Conservation (phyloP, 306 rosid genomes). For the Castanea crenata region DNA sequence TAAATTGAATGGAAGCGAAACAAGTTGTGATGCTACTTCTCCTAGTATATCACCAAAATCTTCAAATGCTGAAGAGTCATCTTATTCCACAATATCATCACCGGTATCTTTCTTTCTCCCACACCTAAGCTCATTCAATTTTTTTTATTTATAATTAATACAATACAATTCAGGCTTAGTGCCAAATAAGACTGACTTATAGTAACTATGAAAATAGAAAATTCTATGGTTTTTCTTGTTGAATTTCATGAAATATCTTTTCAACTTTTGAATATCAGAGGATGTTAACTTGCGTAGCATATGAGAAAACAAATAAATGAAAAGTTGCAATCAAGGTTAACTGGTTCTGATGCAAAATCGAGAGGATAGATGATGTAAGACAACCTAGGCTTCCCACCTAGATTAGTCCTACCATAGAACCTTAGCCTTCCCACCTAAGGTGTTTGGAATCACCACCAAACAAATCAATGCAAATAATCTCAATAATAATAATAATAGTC, state of each 20-base stretch:
- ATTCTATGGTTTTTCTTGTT: neutral
- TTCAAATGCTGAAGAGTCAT: conserved; percentile 40
- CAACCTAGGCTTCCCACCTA: no score
- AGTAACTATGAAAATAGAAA: neutral
- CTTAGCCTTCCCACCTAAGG: no score
- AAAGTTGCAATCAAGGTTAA: neutral
- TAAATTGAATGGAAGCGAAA: conserved; percentile 76
- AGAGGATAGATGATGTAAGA: neutral
- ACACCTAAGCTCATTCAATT: neutral
- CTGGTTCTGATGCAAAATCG: neutral
- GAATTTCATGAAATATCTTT: neutral
- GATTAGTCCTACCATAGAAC: no score
- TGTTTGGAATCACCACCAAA: no score
- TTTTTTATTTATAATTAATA: neutral
- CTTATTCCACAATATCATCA: conserved; percentile 30
- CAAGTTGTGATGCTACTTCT: conserved; percentile 42
- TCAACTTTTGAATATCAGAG: neutral
- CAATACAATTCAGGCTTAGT: neutral
- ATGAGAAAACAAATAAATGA: neutral
- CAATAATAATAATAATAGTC: no score
- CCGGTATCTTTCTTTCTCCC: conserved; percentile 45
- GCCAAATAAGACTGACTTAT: neutral
- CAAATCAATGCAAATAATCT: no score
- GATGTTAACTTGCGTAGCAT: neutral
- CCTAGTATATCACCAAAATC: conserved; percentile 55